Base-by-base conservation (phyloP, 2,329 filamentous ascomycete genomes). In the Ceratocystiopsis minuta region DNA sequence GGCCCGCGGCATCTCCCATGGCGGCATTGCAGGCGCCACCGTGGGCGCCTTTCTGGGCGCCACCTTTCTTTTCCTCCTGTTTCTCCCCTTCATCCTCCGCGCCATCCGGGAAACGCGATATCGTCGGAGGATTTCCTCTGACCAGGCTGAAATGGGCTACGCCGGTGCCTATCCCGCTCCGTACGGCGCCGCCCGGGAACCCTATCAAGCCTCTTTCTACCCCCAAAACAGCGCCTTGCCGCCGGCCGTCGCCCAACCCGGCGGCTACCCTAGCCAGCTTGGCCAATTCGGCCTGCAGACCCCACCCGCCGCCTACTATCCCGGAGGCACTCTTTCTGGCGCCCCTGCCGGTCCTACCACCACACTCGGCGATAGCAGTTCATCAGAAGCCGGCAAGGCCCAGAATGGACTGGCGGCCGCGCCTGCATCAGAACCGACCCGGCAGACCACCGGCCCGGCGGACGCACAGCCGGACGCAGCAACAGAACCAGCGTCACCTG, bases 1-100 rank as follows among this genome's bases (percentile, higher is more conserved):
- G 36, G 45, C 46, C 28, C 46, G 49, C 31, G 40, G 42, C 12
- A 47, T 58, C 18, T 54, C 54, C 13, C 43, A 48, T 28, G 56
- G 58, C 40, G 52, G 49, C 45, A 55, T 60, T 38, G 58, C 56
- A 34, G 58, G 57, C 38, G 53, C 52, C 43, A 53, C 55, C 43
- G 48, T 60, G 42, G 58, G 56, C n/a, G 51, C 50, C 28, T 50
- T 55, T 16, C 45, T 53, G 28, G 58, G 52, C 41, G 49, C 49
- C 40, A 42, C 51, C 16, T 39, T 58, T 41, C 48, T 60, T 33
- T 46, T 57, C 17, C 44, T 60, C 18, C 55, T 57, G 42, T 37
- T 51, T 34, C 47, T 57, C 13, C 57, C 57, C 14, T 55, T 59
- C 38, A 48, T 57, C 43, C 43, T 58, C 37, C 55, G 57, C 20